Evolutionary conservation across 768 basidiomycete genomes (phyloP).

Genomic region (Lentinula edodes): DNA sequence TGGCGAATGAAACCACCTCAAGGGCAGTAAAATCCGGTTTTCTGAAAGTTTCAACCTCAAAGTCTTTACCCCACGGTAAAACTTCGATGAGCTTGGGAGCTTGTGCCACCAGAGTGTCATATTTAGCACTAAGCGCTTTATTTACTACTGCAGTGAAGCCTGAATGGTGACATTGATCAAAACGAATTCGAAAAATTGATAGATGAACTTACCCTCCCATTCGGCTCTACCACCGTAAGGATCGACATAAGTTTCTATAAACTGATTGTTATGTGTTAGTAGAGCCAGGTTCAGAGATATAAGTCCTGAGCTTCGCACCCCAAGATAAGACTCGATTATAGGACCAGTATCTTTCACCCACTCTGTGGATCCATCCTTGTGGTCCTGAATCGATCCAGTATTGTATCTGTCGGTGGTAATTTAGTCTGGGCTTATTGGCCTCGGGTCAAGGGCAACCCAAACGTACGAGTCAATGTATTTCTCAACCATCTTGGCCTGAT

Average conservation of each 20-base stretch:
- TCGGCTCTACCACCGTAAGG: constrained; percentile 89
- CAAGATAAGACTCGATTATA: constrained; percentile 84
- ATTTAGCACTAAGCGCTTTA: constrained; percentile 79
- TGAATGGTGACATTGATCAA: constrained; percentile 18
- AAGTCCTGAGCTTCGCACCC: constrained; percentile 28
- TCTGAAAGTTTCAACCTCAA: constrained; percentile 68
- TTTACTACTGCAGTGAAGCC: constrained; percentile 88
- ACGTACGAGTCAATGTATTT: constrained; percentile 74
- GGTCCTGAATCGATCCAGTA: constrained; percentile 73
- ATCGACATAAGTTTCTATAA: constrained; percentile 83
- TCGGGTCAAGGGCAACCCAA: background rate
- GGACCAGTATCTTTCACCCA: constrained; percentile 90
- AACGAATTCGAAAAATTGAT: constrained; percentile 3
- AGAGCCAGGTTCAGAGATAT: background rate
- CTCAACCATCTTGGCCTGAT: constrained; percentile 70
- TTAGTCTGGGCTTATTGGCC: background rate
- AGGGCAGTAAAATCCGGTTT: constrained; percentile 88
- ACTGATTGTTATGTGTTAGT: constrained; percentile 22
- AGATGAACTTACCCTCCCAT: constrained; percentile 66
- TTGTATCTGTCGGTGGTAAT: constrained; percentile 45
- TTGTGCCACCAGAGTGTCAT: constrained; percentile 65
- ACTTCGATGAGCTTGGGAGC: constrained; percentile 75
- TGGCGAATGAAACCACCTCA: constrained; percentile 78
- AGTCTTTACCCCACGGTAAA: constrained; percentile 76
- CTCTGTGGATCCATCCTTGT: constrained; percentile 68